Conservation (phyloP, 2,329 filamentous ascomycete genomes). For the Cyphellophora europaea region DNA sequence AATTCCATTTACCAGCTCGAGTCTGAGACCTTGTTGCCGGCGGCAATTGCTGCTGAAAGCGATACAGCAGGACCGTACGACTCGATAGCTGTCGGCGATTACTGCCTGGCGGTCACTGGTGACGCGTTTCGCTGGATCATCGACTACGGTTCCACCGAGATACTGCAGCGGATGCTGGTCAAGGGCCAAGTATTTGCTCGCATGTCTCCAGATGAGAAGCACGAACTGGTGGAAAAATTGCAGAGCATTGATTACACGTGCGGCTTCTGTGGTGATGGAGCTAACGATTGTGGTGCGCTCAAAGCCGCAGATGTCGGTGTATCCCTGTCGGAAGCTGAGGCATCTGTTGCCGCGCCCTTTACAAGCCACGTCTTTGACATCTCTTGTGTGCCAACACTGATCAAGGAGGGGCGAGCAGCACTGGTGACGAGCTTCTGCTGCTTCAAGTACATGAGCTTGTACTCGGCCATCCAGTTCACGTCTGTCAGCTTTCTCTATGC, state of each 20-base stretch:
- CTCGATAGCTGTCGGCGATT: slow-evolving; percentile 71
- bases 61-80: slow-evolving; percentile 83
- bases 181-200: slow-evolving; percentile 88
- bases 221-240: slow-evolving; percentile 92
- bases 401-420: slow-evolving; percentile 86
- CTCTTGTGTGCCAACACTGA: slow-evolving; percentile 85
- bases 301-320: slow-evolving; percentile 98
- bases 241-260: slow-evolving; percentile 93
- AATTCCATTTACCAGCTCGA: slow-evolving; percentile 71
- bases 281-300: slow-evolving; percentile 92
- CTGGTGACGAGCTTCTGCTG: slow-evolving; percentile 98
- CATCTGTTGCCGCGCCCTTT: slow-evolving; percentile 95
- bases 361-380: slow-evolving; percentile 95
- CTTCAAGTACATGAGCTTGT: slow-evolving; percentile 99
- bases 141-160: slow-evolving; percentile 74
- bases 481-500: slow-evolving; percentile 95
- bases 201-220: slow-evolving; percentile 98
- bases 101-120: slow-evolving; percentile 79
- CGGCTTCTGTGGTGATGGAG: slow-evolving; percentile 94
- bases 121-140: slow-evolving; percentile 96
- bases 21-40: slow-evolving; percentile 66
- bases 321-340: slow-evolving; percentile 92
- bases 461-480: slow-evolving; percentile 98
- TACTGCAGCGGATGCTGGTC: slow-evolving; percentile 74
- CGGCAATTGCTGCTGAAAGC: slow-evolving; percentile 57